Base-by-base conservation (phyloP, 352 stramenopile species). In the Phytophthora chlamydospora region DNA sequence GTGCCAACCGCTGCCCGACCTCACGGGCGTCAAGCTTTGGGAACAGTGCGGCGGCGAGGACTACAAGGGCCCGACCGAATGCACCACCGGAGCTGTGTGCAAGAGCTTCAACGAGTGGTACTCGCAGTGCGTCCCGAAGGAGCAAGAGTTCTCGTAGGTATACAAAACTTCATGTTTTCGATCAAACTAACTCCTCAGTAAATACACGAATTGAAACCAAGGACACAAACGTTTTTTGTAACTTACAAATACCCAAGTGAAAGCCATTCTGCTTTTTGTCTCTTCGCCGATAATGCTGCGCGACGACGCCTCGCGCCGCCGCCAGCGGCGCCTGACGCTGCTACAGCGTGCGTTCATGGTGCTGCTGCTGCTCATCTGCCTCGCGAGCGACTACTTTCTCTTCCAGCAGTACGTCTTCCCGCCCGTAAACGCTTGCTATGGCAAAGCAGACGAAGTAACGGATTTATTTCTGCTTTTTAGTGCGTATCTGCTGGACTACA, bases 381-480 rank as follows among this genome's bases (percentile, higher is more conserved):
- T 86, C 29, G 5, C 60, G 12, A 81, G 76, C 42, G 82, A 91
- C 72, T 78, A 70, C 42, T 75, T 89, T 39, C 76, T 89, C 52
- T 76, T 58, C 16, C 80, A 87, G 51, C 65, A 82, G 76, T 88
- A 57, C 57, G 74, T 80, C 24, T 19, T 39, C 5, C 50, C 21
- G 24, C 11, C 19, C 17, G 11, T 47, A 17, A 27, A 7, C n/a
- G 5, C 9, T 12, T 2, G 52, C 9, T 51, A 3, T 3, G 3
- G 21, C 21, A 24, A 24, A 24, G 21, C 21, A 24, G 1, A 24
- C 21, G 3, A 24, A 24, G 21, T 24, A 24, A 24, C 21, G 10
- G 53, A 1, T 50, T 21, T 42, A 51, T 51, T 64, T 13, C 3
- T 0, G 6, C 9, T 43, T 33, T 58, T 49, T 44, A 83, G 67